Percentiles rank a stretch among this genome's conserved stretches.
These are phyloP conservation scores for Pseudonectria foliicola DNA, from an alignment of 2,329 filamentous ascomycete genomes.

Conservation along the genomic window DNA sequence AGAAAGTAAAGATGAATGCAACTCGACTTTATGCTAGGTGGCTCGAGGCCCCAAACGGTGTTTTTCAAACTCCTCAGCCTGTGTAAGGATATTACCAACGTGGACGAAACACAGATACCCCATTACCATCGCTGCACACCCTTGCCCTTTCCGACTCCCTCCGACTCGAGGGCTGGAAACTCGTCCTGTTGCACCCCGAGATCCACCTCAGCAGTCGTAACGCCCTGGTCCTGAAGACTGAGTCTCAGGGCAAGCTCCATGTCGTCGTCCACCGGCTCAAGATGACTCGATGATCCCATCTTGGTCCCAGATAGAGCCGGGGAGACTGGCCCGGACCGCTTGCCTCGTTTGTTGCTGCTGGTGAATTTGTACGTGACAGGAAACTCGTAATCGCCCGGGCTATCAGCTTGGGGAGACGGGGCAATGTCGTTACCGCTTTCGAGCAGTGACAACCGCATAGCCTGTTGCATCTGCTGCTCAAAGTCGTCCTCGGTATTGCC, in stretches of 20 bases:
- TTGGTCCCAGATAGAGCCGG: constrained; percentile 25
- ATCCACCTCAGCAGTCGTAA: constrained; percentile 5
- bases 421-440: constrained; percentile 45
- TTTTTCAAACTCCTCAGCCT: too few species aligned
- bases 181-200: constrained; percentile 24
- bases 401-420: constrained; percentile 38
- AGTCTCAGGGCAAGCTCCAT: constrained; percentile 53
- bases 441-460: constrained; percentile 53
- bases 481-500: constrained; percentile 41
- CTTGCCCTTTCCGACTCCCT: constrained; percentile 40
- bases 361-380: constrained; percentile 42
- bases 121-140: constrained; percentile 23
- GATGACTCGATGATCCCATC: constrained; percentile 11
- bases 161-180: constrained; percentile 33
- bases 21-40: too few species aligned
- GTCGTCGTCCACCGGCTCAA: constrained; percentile 42
- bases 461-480: constrained; percentile 55
- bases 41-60: too few species aligned
- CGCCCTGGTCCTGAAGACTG: constrained; percentile 49
- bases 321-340: constrained; percentile 26
- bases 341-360: constrained; percentile 31
- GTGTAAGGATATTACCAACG: too few species aligned
- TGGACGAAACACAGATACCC: constrained; percentile 1
- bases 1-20: too few species aligned
- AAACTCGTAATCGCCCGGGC: constrained; percentile 44